Percentiles rank a stretch among this genome's conserved stretches.
These are phyloP conservation scores for Podila horticola DNA, from an alignment of 192 early-diverging fungal species.

Conservation along the genomic window DNA sequence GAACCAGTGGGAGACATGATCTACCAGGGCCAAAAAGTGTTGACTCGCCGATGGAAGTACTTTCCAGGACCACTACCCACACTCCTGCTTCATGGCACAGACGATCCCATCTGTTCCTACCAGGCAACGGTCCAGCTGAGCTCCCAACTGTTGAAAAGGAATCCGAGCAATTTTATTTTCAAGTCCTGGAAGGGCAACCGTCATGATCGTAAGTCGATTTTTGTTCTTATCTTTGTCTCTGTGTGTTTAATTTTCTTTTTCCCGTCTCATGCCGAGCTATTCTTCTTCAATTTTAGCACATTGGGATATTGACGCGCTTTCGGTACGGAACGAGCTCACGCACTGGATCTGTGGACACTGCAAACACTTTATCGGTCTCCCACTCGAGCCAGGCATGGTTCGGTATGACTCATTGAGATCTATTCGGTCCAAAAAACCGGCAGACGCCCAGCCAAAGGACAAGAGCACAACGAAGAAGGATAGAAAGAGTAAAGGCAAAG, in stretches of 20 bases:
- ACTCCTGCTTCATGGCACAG: constrained; percentile 34
- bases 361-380: constrained; percentile 13
- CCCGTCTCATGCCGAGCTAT: background rate
- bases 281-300: constrained; percentile 15
- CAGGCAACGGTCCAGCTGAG: constrained; percentile 12
- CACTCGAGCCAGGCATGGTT: constrained; percentile 29
- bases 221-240: background rate
- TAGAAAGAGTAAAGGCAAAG: constrained; percentile 1
- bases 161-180: constrained; percentile 17
- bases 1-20: constrained; percentile 44
- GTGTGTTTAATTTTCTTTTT: background rate
- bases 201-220: constrained; percentile 33
- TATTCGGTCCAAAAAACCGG: background rate
- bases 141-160: constrained; percentile 2
- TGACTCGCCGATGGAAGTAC: constrained; percentile 43
- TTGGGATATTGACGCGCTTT: constrained; percentile 32
- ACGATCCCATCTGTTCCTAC: constrained; percentile 38
- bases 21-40: constrained; percentile 39
- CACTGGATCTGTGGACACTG: constrained; percentile 27
- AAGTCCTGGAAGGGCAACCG: constrained; percentile 30
- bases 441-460: background rate
- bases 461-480: background rate
- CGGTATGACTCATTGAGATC: constrained; percentile 13
- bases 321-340: constrained; percentile 15
- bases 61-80: constrained; percentile 24